Base-by-base conservation (phyloP, 2,329 filamentous ascomycete species). In the Botrytis fragariae region DNA sequence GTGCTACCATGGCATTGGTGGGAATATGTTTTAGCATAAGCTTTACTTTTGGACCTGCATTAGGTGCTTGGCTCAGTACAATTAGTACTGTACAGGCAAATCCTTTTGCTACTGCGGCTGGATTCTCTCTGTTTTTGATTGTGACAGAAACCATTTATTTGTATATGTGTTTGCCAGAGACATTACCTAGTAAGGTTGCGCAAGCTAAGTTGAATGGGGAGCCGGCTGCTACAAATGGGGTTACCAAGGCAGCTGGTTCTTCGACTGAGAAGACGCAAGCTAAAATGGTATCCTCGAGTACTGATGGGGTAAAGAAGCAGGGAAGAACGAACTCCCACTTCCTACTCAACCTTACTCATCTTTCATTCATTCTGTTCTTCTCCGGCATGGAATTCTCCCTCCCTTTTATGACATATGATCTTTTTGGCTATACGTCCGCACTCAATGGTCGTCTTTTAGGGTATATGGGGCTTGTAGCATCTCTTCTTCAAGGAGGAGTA, bases 311-410 rank as follows among this genome's bases (percentile, higher is more conserved):
- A 51, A 80, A 74, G 73, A 72, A 73, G 12, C 75, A 77, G 35
- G 62, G 69, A 29, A 79, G 73, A 73, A 97, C 93, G 4, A 98
- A 98, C 83, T 94, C 92, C 5, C 94, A 96, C 77, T 84, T 89
- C 44, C 82, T 97, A 20, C 89, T 99, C 64, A 98, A 98, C 81
- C 84, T 91, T 1, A 91, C 93, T 0, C 96, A 99, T 83, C 92
- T 98, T 80, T 84, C 91, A 64, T 99, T 99, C 83, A 90, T 99
- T 74, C 90, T 99, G 20, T 97, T 97, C 83, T 99, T 99, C 84
- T 97, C 94, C 3, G 96, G 96, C 74, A 95, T 99, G 92, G 96
- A 99, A 81, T 98, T 97, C 82, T 97, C 94, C 0, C 88, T 99
- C 4, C 95, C 96, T 0, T 99, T 99, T 82, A 95, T 99, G 90